These are phyloP conservation scores for Capsaspora owczarzaki DNA, from an alignment of 78 protist genomes.

Conservation along the genomic window DNA sequence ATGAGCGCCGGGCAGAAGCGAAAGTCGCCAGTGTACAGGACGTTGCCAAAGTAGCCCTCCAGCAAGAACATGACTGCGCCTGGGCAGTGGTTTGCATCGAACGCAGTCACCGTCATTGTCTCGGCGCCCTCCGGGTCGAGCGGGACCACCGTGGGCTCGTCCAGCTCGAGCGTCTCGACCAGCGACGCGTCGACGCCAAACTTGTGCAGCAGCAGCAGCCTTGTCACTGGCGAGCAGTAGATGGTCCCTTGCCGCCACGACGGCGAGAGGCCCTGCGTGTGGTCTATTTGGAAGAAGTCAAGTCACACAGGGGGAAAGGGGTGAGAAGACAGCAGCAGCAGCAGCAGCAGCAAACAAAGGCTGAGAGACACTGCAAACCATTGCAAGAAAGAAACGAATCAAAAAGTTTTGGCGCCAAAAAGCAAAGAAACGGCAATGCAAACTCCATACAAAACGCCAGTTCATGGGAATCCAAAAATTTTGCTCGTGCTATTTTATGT, in stretches of 20 bases:
- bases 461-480: not conserved
- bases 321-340: not conserved
- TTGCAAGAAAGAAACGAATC: not conserved
- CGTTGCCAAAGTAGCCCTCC: constrained; percentile 8
- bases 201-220: constrained; percentile 12
- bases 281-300: too few relatives aligned
- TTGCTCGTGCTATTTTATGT: too few relatives aligned
- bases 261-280: constrained; percentile 29
- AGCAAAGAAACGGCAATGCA: not conserved
- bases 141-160: not conserved
- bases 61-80: constrained; percentile 59
- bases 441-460: not conserved
- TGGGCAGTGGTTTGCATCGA: constrained; percentile 49
- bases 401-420: not conserved
- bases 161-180: not conserved
- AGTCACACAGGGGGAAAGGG: too few relatives aligned
- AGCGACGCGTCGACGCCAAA: not conserved
- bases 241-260: constrained; percentile 30
- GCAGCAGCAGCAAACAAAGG: not conserved
- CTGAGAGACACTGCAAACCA: not conserved
- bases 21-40: constrained; percentile 64
- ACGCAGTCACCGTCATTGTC: constrained; percentile 11
- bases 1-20: constrained; percentile 4
- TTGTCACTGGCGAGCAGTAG: constrained; percentile 12
- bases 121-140: not conserved